Conservation (phyloP, 192 early-diverging fungal species). For the Entomortierella beljakovae region DNA sequence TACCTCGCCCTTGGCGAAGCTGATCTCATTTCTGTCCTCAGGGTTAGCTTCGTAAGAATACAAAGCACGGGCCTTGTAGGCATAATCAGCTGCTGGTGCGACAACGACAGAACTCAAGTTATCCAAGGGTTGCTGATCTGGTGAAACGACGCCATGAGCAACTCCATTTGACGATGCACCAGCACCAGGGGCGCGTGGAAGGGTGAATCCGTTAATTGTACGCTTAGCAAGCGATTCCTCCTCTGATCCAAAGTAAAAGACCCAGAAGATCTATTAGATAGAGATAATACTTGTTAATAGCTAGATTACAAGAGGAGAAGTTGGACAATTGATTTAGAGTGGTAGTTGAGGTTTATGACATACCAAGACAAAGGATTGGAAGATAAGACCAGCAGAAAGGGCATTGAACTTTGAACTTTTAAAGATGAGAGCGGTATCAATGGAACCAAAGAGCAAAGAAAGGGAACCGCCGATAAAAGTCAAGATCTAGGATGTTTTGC, state of each 20-base stretch:
- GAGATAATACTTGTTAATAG: neutral
- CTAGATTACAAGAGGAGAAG: slow-evolving; percentile 12
- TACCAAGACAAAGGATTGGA: slow-evolving; percentile 54
- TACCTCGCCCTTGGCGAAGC: slow-evolving; percentile 88
- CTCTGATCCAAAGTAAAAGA: slow-evolving; percentile 74
- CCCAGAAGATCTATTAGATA: slow-evolving; percentile 66
- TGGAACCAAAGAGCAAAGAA: slow-evolving; percentile 3
- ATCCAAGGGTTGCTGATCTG: slow-evolving; percentile 26
- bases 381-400: slow-evolving; percentile 45
- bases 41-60: slow-evolving; percentile 89
- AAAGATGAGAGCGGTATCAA: slow-evolving; percentile 4
- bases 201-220: slow-evolving; percentile 35
- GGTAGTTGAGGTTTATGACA: slow-evolving; percentile 4
- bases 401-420: slow-evolving; percentile 20
- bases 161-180: slow-evolving; percentile 50
- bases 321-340: no score
- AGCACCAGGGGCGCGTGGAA: slow-evolving; percentile 34
- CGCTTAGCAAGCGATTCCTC: slow-evolving; percentile 62
- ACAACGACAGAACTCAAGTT: slow-evolving; percentile 58
- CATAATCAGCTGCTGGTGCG: slow-evolving; percentile 58
- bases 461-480: slow-evolving; percentile 38
- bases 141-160: slow-evolving; percentile 52
- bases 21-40: slow-evolving; percentile 92
- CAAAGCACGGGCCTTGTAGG: slow-evolving; percentile 75
- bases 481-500: slow-evolving; percentile 38